Evolutionary conservation across 805 yeast species (phyloP).

Genomic region (Saccharomyces paradoxus): DNA sequence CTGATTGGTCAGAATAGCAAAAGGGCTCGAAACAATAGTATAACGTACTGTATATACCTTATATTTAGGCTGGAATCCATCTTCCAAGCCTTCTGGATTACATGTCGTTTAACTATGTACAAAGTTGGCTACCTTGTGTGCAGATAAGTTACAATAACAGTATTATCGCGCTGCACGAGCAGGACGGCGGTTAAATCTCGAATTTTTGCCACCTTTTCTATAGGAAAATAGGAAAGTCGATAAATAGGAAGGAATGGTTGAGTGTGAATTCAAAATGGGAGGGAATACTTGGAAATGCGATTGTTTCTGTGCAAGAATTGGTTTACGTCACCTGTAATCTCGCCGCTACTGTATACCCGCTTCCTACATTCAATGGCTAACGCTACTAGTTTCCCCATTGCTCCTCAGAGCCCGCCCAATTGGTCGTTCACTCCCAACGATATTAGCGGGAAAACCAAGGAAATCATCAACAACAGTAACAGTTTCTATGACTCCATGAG

Average conservation of each 20-base stretch:
- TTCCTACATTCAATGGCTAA: neutral
- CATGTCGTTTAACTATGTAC: neutral
- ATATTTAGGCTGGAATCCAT: neutral
- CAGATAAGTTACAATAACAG: neutral
- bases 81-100: neutral
- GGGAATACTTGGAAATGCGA: slow-evolving; percentile 6
- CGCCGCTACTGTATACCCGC: neutral
- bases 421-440: slow-evolving; percentile 57
- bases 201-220: neutral
- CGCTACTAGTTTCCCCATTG: slow-evolving; percentile 2
- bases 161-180: neutral
- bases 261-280: neutral
- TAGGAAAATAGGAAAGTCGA: neutral
- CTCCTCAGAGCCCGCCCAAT: slow-evolving; percentile 35
- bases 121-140: neutral
- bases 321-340: neutral
- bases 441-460: slow-evolving; percentile 37
- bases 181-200: neutral
- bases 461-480: slow-evolving; percentile 37
- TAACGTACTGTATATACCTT: neutral
- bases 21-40: neutral
- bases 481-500: slow-evolving; percentile 49
- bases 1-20: neutral
- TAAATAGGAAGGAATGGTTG: neutral
- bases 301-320: neutral